phyloP scores from a whole-genome alignment of 306 rosid genomes.

The Dryas alaskensis region DNA sequence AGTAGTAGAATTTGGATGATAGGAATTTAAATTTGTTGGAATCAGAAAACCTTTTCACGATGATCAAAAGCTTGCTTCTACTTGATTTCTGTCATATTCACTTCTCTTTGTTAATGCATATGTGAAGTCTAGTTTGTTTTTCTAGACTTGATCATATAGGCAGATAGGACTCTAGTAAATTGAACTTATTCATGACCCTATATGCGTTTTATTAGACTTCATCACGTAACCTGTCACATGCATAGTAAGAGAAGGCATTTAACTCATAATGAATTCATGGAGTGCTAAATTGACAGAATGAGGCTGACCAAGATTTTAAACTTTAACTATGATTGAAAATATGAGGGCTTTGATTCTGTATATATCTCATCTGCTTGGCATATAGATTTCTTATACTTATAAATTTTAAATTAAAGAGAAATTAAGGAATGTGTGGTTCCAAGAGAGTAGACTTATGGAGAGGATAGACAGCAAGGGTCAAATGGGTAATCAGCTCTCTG shows the following conservation, averaged over 20 bases:
- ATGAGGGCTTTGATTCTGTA: background rate
- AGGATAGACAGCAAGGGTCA: background rate
- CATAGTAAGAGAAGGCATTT: background rate
- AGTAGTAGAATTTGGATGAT: background rate
- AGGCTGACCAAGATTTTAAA: background rate
- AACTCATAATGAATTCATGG: background rate
- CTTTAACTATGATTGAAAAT: background rate
- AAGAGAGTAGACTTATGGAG: background rate
- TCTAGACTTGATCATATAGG: background rate
- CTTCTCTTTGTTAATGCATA: background rate
- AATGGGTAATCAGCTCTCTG: background rate
- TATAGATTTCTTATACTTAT: background rate
- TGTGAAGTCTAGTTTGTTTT: background rate
- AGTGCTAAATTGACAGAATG: background rate
- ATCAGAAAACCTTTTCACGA: background rate
- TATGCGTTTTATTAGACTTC: background rate
- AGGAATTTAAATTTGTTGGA: constrained; percentile 1
- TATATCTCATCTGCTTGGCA: background rate
- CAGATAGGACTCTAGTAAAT: background rate
- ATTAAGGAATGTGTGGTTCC: background rate
- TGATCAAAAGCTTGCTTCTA: background rate
- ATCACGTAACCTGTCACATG: background rate
- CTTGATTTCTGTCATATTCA: background rate
- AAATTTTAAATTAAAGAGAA: background rate
- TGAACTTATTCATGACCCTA: background rate